phyloP scores from a whole-genome alignment of 2,329 filamentous ascomycete genomes.

The Penicillium vulpinum region DNA sequence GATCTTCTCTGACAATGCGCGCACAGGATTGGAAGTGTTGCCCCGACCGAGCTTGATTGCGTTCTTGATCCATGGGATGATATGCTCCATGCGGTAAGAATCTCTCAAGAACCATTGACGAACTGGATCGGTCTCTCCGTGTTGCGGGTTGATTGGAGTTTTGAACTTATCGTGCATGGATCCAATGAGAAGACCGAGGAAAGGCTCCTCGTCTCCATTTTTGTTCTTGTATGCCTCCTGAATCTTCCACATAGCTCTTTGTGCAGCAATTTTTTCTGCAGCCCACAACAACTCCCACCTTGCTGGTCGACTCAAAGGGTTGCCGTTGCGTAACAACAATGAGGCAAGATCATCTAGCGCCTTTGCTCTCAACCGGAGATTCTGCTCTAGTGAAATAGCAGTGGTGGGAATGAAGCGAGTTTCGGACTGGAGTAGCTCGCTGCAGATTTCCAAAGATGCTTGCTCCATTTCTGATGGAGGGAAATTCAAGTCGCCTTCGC shows the following conservation, averaged over 20 bases:
- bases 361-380: slow-evolving; percentile 70
- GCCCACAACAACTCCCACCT: slow-evolving; percentile 84
- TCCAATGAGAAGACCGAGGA: slow-evolving; percentile 72
- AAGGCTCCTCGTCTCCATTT: slow-evolving; percentile 63
- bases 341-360: slow-evolving; percentile 74
- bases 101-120: slow-evolving; percentile 86
- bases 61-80: slow-evolving; percentile 77
- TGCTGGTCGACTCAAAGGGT: slow-evolving; percentile 64
- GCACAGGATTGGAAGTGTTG: slow-evolving; percentile 56
- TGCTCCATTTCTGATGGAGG: slow-evolving; percentile 67
- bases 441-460: slow-evolving; percentile 76
- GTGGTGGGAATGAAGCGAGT: slow-evolving; percentile 72
- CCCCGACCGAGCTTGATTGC: slow-evolving; percentile 72
- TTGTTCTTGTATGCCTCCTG: slow-evolving; percentile 68
- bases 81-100: slow-evolving; percentile 68
- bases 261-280: slow-evolving; percentile 85
- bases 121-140: slow-evolving; percentile 73
- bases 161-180: slow-evolving; percentile 76
- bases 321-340: slow-evolving; percentile 64
- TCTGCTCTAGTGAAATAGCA: slow-evolving; percentile 75
- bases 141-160: slow-evolving; percentile 62
- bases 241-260: slow-evolving; percentile 73
- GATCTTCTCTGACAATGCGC: slow-evolving; percentile 48
- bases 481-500: slow-evolving; percentile 66
- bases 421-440: slow-evolving; percentile 76